Conservation (phyloP, 1,284 basidiomycete species). For the Irpex rosettiformis region DNA sequence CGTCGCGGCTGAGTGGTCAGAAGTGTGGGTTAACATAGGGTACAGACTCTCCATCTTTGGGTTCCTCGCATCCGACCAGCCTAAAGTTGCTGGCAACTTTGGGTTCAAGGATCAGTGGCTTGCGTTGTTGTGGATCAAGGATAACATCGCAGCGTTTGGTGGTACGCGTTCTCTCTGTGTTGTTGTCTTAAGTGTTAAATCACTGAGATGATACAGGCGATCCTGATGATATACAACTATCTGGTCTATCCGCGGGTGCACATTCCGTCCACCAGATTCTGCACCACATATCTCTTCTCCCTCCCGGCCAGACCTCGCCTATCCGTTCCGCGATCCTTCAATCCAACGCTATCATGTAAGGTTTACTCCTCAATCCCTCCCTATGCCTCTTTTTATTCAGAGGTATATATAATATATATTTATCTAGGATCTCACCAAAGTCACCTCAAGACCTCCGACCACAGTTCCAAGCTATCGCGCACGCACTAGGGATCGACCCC, state of each 20-base stretch:
- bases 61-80: slow-evolving; percentile 63
- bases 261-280: slow-evolving; percentile 75
- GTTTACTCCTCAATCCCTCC: no score
- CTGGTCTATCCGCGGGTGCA: slow-evolving; percentile 70
- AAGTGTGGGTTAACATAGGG: slow-evolving; percentile 72
- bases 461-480: slow-evolving; percentile 62
- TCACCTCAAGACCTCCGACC: slow-evolving; percentile 51
- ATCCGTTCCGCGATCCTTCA: slow-evolving; percentile 65
- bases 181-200: background rate
- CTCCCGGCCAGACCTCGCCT: slow-evolving; percentile 52
- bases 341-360: slow-evolving; percentile 71
- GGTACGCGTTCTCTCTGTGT: slow-evolving; percentile 33
- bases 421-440: slow-evolving; percentile 45
- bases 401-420: no score
- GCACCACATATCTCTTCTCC: slow-evolving; percentile 65
- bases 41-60: slow-evolving; percentile 74
- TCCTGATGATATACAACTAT: slow-evolving; percentile 54
- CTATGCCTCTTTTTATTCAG: no score
- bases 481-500: slow-evolving; percentile 52
- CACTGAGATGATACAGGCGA: slow-evolving; percentile 37
- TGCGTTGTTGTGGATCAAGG: slow-evolving; percentile 55
- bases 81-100: slow-evolving; percentile 62
- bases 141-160: slow-evolving; percentile 58
- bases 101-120: slow-evolving; percentile 81
- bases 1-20: slow-evolving; percentile 55